Evolutionary conservation across 148 eudicot species (phyloP), one percentile per base, ranked within the genome.

Genomic region (Beta vulgaris): DNA sequence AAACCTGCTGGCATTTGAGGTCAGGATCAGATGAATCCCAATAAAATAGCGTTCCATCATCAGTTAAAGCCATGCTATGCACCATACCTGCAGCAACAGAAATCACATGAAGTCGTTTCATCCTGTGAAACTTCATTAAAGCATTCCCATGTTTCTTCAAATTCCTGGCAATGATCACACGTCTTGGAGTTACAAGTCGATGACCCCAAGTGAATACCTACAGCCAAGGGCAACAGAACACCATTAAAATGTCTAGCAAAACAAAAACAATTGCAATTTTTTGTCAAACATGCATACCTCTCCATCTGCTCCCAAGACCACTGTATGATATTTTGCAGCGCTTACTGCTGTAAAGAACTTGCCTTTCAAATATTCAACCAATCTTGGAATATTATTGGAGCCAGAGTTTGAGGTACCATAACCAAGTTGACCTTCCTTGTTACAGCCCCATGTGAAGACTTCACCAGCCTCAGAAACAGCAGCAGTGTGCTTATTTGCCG

Each of bases 201-300:
- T 96, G 99, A 72, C 99, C 99, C 99, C 99, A 96, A 37, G 99
- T 96, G 70, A 91, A 92, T 19, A 96, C 96, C 99, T 95, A 84
- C 79, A 76, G 80, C 58, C 15, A 76, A 81, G 23, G 37, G 57
- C 19, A 54, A 76, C 71, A 35, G 43, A 73, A 14, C 28, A 37
- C 36, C 18, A 79, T 35, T 39, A 49, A 28, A 72, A 26, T 58
- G 37, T 26, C 11, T 61, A 2, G 23, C 16, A 63, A 48, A n/a
- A 44, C 32, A 36, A 61, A 62, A 57, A 40, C 21, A 78, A 23
- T 26, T 2, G 40, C 34, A 34, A 39, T 40, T 44, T 40, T 44
- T 69, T 65, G 77, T 49, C 12, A 68, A 78, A 29, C 39, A 53
- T 43, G 73, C 73, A 62, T 87, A 95, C 97, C 98, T 96, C 99